Evolutionary conservation across 345 rosid genomes (phyloP).

Genomic region (Dimocarpus longan): DNA sequence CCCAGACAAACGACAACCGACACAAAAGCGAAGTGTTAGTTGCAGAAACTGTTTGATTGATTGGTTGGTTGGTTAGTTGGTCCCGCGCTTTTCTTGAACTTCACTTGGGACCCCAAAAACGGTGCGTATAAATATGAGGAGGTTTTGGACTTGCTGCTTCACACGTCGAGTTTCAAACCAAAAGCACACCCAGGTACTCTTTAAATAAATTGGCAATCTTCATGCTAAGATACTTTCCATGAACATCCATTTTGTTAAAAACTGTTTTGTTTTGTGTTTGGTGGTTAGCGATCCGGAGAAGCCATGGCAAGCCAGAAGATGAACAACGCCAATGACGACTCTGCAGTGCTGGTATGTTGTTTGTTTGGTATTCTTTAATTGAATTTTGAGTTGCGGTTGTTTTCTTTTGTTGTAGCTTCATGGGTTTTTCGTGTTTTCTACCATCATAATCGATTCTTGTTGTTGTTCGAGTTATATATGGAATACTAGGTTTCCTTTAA

Average conservation of each 20-base stretch:
- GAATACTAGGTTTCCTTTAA: not conserved
- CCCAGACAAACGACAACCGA: conserved; percentile 25
- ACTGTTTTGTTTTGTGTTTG: conserved; percentile 12
- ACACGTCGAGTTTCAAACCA: conserved; percentile 24
- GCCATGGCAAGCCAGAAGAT: conserved; percentile 33
- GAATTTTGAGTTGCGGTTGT: not conserved
- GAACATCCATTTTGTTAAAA: conserved; percentile 3
- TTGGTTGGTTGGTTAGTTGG: conserved; percentile 39
- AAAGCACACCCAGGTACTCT: conserved; percentile 34
- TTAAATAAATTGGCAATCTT: not conserved
- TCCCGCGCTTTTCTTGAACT: conserved; percentile 46
- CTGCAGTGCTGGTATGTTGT: conserved; percentile 25
- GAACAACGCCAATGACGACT: conserved; percentile 26
- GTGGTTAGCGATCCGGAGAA: conserved; percentile 35
- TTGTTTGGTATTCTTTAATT: not conserved
- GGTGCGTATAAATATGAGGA: conserved; percentile 49
- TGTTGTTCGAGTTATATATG: not conserved
- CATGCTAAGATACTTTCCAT: not conserved
- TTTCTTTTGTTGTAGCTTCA: conserved; percentile 11
- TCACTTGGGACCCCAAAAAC: conserved; percentile 36
- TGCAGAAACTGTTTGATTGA: conserved; percentile 20
- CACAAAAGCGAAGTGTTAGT: conserved; percentile 24
- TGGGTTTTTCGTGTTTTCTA: conserved; percentile 5
- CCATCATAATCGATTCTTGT: not conserved
- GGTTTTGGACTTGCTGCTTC: conserved; percentile 44